Evolutionary conservation across 345 rosid species (phyloP), one percentile per base, ranked within the genome.

Genomic region (Lepidium didymum): DNA sequence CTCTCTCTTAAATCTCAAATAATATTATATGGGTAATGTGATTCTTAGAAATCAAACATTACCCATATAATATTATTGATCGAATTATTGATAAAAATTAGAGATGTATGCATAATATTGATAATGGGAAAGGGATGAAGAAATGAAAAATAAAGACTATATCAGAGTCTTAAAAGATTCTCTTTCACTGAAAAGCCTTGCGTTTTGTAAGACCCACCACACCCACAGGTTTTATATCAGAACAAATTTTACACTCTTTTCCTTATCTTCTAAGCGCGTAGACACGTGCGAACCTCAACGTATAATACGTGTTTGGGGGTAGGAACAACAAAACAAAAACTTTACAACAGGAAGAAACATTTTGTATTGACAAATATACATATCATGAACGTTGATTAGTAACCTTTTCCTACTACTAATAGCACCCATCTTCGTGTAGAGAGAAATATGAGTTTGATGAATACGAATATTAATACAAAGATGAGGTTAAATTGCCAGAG

Each of bases 131-230:
- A 66, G 15, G 56, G 35, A 73, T 34, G 65, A 33, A 64, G 76
- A 49, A 29, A 29, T 29, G 33, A 29, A 73, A n/a, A 56, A 64
- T 19, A 50, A 9, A 33, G 70, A 45, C 41, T 8, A 6, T 25
- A 29, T n/a, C n/a, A n/a, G 63, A 66, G 69, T 68, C 70, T 68
- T 75, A 74, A 74, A n/a, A n/a, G 78, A 75, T 75, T 68, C 78
- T 75, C 70, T 68, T 75, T 55, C 69, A 13, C 62, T 46, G 74
- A 68, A 75, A 70, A 75, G 60, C 78, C 74, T 75, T 67, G 73
- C 14, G 78, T 38, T 75, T 29, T 56, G 54, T 66, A 75, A 74
- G 59, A 62, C 74, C 74, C 78, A 75, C 78, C 74, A 68, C 72
- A 65, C 74, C 74, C 78, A 75, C 78, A 69, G 62, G 67, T 50